Evolutionary conservation across 1,284 basidiomycete species (phyloP), one percentile per base, ranked within the genome.

Genomic region (Cryptococcus deneoformans): DNA sequence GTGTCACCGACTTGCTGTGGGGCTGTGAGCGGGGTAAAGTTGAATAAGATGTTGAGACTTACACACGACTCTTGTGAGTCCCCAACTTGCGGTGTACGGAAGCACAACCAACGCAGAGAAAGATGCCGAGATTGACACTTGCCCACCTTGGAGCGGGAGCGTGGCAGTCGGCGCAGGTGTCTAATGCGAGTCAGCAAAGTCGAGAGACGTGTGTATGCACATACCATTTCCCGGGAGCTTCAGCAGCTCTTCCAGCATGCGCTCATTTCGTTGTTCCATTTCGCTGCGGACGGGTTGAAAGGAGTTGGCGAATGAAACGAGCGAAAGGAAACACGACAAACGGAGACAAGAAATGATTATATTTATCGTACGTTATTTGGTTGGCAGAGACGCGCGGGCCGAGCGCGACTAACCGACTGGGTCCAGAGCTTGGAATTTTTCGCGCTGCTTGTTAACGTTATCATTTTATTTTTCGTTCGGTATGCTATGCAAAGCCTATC

Each of bases 11-110:
- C 61, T 77, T 78, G 34, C 73, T 77, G 52, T 39, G 7, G 9
- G 11, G 48, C 16, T 29, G 24, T 29, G 45, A 36, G 50, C 38
- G 39, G 3, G 45, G 11, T 29, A 46, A 40, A 29, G 52, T 47
- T 29, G 29, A 20, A 39, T 6, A 29, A 14, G n/a, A 14, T 12
- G 11, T 34, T 9, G 46, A 11, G 9, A 62, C 72, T 67, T 61
- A 76, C 69, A 78, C 74, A 59, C 77, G 65, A 8, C 71, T 74
- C n/a, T 59, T 63, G 52, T 78, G 77, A 5, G 77, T 78, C 14
- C 77, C 77, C 57, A 78, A 58, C 57, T 75, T 75, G 6, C 77
- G 67, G 56, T 78, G 77, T 5, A 75, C 62, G 3, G 66, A 70
- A 0, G 75, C 76, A 50, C 73, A 76, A 7, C 61, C 54, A 6